Percentiles rank a stretch among this genome's conserved stretches.
Conservation (phyloP, 257 asterid genomes). For the Lycium ferocissimum region DNA sequence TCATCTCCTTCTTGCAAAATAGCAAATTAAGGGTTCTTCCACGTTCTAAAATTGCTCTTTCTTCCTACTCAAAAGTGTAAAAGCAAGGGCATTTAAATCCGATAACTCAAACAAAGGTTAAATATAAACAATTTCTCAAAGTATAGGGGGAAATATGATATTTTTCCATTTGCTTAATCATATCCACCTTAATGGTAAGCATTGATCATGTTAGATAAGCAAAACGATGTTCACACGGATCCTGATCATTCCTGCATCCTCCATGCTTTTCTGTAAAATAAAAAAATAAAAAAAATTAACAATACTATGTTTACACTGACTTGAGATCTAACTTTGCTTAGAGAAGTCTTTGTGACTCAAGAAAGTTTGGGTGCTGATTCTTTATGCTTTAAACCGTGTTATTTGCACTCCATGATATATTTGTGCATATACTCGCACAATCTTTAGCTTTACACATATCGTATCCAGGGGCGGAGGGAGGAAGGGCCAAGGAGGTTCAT, state of each 20-base stretch:
- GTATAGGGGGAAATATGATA: background rate
- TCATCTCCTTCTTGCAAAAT: background rate
- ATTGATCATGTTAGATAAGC: background rate
- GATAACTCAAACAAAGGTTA: background rate
- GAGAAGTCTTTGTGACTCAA: background rate
- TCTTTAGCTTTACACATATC: background rate
- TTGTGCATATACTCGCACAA: background rate
- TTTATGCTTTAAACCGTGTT: background rate
- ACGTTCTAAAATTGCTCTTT: background rate
- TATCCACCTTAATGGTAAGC: background rate
- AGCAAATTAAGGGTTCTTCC: background rate
- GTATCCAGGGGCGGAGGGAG: too few relatives aligned
- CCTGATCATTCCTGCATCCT: background rate
- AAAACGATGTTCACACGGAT: background rate
- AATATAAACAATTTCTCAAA: conserved; percentile 9
- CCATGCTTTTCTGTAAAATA: background rate
- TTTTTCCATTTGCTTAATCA: background rate
- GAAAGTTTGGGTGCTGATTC: conserved; percentile 8
- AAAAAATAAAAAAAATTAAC: background rate
- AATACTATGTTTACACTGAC: background rate
- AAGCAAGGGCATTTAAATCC: background rate
- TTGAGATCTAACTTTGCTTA: background rate
- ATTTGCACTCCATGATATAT: background rate
- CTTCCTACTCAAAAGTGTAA: background rate
- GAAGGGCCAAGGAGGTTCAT: too few relatives aligned